phyloP scores from a whole-genome alignment of 805 yeast species.

The Yarrowia sp. region DNA sequence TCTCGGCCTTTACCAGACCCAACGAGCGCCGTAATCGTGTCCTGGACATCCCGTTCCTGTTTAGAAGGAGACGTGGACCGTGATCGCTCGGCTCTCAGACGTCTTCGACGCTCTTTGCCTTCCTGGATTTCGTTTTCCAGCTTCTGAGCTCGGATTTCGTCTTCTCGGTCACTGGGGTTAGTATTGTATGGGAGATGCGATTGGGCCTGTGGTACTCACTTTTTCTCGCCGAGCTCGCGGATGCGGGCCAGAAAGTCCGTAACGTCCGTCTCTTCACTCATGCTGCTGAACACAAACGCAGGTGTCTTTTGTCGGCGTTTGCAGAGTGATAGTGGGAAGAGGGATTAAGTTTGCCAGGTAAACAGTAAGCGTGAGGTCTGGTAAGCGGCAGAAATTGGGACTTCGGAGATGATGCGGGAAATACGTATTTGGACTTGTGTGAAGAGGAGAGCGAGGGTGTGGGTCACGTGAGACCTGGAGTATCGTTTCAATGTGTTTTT shows the following conservation, averaged over 20 bases:
- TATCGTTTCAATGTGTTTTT: no score
- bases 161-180: conserved; percentile 35
- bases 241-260: conserved; percentile 36
- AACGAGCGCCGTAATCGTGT: not conserved
- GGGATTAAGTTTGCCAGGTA: conserved; percentile 25
- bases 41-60: conserved; percentile 14
- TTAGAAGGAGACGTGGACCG: conserved; percentile 32
- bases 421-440: not conserved
- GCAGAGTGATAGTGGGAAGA: not conserved
- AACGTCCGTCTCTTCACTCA: conserved; percentile 33
- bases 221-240: conserved; percentile 37
- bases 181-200: not conserved
- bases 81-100: conserved; percentile 32
- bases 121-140: conserved; percentile 37
- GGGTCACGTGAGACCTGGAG: not conserved
- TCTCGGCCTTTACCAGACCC: not conserved
- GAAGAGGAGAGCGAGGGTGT: not conserved
- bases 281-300: not conserved
- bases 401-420: not conserved
- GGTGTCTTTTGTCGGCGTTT: not conserved
- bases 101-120: conserved; percentile 36
- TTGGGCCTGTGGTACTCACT: conserved; percentile 30
- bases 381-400: not conserved
- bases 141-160: conserved; percentile 36
- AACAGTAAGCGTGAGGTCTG: not conserved